phyloP scores from a whole-genome alignment of 805 yeast genomes.

The Zygosaccharomyces lentus region DNA sequence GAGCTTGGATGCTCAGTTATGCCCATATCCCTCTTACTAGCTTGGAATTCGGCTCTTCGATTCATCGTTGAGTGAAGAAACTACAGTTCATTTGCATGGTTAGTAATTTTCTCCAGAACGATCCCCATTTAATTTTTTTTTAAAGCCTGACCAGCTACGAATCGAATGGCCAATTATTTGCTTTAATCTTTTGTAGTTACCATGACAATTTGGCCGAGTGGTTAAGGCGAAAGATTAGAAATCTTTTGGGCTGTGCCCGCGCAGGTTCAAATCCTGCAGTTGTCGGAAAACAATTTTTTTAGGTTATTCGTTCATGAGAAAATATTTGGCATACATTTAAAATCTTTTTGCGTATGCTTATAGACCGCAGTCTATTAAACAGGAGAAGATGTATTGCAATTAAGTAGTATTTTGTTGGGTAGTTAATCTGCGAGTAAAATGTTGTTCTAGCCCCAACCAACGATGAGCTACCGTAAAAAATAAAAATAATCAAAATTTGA shows the following conservation, averaged over 20 bases:
- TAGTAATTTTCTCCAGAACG: neutral
- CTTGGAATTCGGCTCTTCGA: neutral
- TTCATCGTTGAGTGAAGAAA: neutral
- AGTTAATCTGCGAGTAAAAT: no score
- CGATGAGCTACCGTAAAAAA: no score
- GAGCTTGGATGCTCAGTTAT: neutral
- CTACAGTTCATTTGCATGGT: neutral
- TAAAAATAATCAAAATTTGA: no score
- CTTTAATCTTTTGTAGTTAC: neutral
- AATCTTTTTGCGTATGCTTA: no score
- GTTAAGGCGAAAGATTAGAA: slow-evolving; percentile 58
- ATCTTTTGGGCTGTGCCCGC: slow-evolving; percentile 52
- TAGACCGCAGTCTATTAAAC: no score
- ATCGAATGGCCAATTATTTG: no score
- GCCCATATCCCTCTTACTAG: slow-evolving; percentile 2
- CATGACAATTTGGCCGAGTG: slow-evolving; percentile 54
- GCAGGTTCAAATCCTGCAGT: slow-evolving; percentile 65
- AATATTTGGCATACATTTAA: no score
- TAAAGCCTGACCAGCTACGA: neutral
- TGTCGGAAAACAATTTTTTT: no score
- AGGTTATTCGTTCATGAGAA: no score
- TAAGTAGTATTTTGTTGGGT: no score
- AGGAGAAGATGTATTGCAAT: no score
- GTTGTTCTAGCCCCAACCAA: no score
- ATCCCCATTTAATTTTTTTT: neutral